Conservation (phyloP, 2,329 filamentous ascomycete species). For the Microcera coccophila region DNA sequence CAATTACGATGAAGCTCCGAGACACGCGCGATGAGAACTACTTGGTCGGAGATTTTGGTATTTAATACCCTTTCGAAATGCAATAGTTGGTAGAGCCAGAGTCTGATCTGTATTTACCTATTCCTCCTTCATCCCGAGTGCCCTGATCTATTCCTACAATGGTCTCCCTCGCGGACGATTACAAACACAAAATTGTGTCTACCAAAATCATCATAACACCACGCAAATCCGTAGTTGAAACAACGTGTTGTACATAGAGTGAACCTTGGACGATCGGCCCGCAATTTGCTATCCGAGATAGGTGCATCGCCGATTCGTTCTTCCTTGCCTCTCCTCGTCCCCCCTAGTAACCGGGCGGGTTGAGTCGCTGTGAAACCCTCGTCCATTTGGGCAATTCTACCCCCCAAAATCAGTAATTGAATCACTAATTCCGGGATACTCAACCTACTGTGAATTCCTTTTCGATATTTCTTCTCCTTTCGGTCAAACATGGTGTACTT, state of each 20-base stretch:
- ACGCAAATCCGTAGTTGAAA: constrained; percentile 24
- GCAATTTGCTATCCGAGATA: constrained; percentile 8
- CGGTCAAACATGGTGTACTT: constrained; percentile 98
- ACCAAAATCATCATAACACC: constrained; percentile 14
- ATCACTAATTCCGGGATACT: constrained; percentile 2
- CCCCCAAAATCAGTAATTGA: constrained; percentile 17
- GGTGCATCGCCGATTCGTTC: not conserved
- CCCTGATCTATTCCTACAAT: constrained; percentile 23
- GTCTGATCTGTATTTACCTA: constrained; percentile 7
- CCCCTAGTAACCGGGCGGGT: constrained; percentile 84
- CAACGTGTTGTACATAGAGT: constrained; percentile 30
- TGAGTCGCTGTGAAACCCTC: constrained; percentile 86
- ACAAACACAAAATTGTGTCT: not conserved
- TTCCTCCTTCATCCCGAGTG: constrained; percentile 2
- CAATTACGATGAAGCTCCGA: constrained; percentile 40
- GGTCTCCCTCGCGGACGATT: not conserved
- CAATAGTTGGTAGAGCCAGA: constrained; percentile 7
- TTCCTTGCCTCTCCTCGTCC: constrained; percentile 5
- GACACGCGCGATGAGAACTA: constrained; percentile 13
- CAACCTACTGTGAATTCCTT: constrained; percentile 91
- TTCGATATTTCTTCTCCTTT: constrained; percentile 92
- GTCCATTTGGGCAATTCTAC: constrained; percentile 88
- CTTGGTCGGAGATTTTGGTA: constrained; percentile 7
- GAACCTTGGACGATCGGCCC: constrained; percentile 13
- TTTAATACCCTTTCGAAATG: constrained; percentile 24